Conservation (phyloP, 2,329 filamentous ascomycete genomes). For the Colletotrichum aenigma region DNA sequence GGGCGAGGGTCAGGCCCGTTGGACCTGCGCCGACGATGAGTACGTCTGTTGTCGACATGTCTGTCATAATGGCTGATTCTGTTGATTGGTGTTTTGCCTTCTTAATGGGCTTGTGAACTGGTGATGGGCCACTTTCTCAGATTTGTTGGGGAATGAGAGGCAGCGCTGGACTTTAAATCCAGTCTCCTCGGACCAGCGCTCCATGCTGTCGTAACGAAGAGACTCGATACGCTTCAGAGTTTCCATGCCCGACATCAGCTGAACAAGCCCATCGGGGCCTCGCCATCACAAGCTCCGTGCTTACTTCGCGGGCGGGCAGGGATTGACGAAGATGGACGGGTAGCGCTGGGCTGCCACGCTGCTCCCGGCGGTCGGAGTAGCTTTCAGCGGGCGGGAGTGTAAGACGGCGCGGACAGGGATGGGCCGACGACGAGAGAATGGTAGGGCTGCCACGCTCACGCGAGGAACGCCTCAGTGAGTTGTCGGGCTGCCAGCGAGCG, state of each 20-base stretch:
- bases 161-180: neutral
- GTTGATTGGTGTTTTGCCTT: neutral
- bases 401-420: neutral
- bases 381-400: neutral
- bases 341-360: neutral
- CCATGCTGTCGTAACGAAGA: neutral
- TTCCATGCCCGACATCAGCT: constrained; percentile 18
- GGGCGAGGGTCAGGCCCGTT: constrained; percentile 37
- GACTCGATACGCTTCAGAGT: constrained; percentile 8
- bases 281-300: constrained; percentile 5
- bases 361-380: neutral
- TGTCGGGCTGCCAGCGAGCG: neutral
- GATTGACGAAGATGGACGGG: neutral
- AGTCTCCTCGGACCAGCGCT: neutral
- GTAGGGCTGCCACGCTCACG: neutral
- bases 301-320: neutral
- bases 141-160: neutral
- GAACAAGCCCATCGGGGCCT: neutral
- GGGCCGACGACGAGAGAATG: neutral
- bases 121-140: neutral
- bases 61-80: neutral
- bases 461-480: neutral
- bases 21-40: constrained; percentile 40
- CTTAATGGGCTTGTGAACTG: neutral
- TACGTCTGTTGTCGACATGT: constrained; percentile 34